Conservation (phyloP, 495 filamentous ascomycete genomes). For the Aspergillus asperescens region DNA sequence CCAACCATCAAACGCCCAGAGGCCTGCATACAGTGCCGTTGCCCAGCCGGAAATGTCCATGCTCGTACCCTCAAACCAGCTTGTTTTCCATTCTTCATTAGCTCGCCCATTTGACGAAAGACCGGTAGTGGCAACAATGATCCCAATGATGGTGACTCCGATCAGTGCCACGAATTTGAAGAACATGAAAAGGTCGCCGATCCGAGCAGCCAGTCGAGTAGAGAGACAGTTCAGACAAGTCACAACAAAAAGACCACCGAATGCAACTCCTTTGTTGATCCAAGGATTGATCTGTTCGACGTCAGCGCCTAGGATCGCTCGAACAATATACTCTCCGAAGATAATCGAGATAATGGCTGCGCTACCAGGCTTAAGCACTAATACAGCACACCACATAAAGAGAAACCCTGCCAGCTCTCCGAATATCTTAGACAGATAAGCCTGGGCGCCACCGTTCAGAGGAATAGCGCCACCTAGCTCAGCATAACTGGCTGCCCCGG, state of each 20-base stretch:
- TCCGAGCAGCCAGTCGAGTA: conserved; percentile 75
- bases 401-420: conserved; percentile 87
- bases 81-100: conserved; percentile 81
- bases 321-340: conserved; percentile 92
- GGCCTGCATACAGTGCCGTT: conserved; percentile 87
- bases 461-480: conserved; percentile 95
- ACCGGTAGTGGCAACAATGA: conserved; percentile 85
- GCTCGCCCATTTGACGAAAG: conserved; percentile 68
- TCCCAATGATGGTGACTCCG: conserved; percentile 79
- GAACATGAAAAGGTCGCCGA: conserved; percentile 91
- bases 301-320: conserved; percentile 77
- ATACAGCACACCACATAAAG: conserved; percentile 92
- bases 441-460: conserved; percentile 87
- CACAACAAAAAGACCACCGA: conserved; percentile 68
- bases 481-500: conserved; percentile 91
- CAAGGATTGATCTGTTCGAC: conserved; percentile 69
- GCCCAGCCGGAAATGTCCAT: conserved; percentile 78
- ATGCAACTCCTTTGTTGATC: conserved; percentile 85
- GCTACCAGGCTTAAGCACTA: conserved; percentile 88
- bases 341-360: conserved; percentile 95
- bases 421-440: conserved; percentile 93
- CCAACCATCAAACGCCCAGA: conserved; percentile 99
- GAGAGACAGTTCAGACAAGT: conserved; percentile 85
- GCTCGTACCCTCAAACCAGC: conserved; percentile 86
- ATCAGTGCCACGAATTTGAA: conserved; percentile 89